phyloP scores from a whole-genome alignment of 2,329 filamentous ascomycete species.

The Mycosphaerella sp. region DNA sequence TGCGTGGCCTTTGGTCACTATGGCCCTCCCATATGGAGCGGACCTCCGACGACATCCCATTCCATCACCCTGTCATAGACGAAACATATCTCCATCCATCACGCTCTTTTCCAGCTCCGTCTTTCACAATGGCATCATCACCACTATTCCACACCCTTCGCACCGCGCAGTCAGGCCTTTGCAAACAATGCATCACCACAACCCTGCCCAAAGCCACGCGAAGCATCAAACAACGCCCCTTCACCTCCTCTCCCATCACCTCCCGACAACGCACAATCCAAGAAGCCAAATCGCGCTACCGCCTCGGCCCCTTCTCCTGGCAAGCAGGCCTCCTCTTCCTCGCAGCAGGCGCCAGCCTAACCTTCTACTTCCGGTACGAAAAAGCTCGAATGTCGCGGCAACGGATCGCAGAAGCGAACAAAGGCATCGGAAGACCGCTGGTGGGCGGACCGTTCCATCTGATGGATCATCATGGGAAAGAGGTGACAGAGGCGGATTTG shows the following conservation, averaged over 20 bases:
- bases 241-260: slow-evolving; percentile 24
- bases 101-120: no score
- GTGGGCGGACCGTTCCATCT: slow-evolving; percentile 84
- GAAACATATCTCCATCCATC: no score
- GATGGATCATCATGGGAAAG: slow-evolving; percentile 71
- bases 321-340: slow-evolving; percentile 85
- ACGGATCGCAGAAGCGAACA: slow-evolving; percentile 82
- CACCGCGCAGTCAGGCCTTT: slow-evolving; percentile 18
- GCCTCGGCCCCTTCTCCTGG: slow-evolving; percentile 73
- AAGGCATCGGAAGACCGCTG: slow-evolving; percentile 87
- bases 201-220: slow-evolving; percentile 22
- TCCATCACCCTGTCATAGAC: no score
- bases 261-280: slow-evolving; percentile 38
- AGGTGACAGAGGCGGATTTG: slow-evolving; percentile 72
- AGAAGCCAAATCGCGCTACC: slow-evolving; percentile 42
- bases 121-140: slow-evolving; percentile 13
- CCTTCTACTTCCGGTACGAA: slow-evolving; percentile 88
- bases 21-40: no score
- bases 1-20: no score
- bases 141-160: slow-evolving; percentile 15
- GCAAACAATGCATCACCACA: slow-evolving; percentile 23
- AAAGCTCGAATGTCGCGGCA: slow-evolving; percentile 87
- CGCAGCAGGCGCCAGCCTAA: slow-evolving; percentile 65
- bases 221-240: slow-evolving; percentile 23
- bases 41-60: no score